Percentiles rank a stretch among this genome's conserved stretches.
Evolutionary conservation across 805 yeast species (phyloP).

Genomic region (Metschnikowia gelsemii): DNA sequence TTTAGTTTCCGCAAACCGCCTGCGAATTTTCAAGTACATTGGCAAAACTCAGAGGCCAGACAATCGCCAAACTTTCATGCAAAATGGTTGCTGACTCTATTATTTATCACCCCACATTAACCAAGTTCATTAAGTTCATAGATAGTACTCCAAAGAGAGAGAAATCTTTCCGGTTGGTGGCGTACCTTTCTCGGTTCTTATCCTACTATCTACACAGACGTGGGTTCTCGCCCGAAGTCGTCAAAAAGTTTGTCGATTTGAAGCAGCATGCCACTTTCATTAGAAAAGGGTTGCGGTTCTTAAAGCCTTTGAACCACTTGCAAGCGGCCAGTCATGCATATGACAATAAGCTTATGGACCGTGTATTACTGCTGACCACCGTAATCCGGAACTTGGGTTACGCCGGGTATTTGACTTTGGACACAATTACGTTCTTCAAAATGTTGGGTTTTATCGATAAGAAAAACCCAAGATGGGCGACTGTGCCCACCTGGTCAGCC

Average conservation of each 20-base stretch:
- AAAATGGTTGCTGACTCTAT: constrained; percentile 66
- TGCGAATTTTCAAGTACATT: too few species aligned
- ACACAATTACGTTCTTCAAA: constrained; percentile 61
- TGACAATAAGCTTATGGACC: constrained; percentile 70
- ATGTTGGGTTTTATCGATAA: constrained; percentile 54
- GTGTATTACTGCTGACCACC: constrained; percentile 51
- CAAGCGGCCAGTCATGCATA: constrained; percentile 65
- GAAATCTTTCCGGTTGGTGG: constrained; percentile 73
- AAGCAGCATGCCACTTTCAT: constrained; percentile 64
- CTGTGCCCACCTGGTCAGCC: constrained; percentile 56
- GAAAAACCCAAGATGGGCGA: constrained; percentile 45
- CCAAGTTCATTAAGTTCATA: constrained; percentile 59
- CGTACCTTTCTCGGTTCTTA: constrained; percentile 75
- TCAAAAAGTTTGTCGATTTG: constrained; percentile 52
- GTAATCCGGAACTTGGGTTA: constrained; percentile 59
- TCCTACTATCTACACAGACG: constrained; percentile 57
- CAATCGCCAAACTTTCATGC: too few species aligned
- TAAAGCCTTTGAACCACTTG: constrained; percentile 75
- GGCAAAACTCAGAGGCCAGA: too few species aligned
- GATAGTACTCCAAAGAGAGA: constrained; percentile 76
- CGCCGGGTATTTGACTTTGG: constrained; percentile 62
- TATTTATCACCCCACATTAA: constrained; percentile 70
- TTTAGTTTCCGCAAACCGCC: too few species aligned
- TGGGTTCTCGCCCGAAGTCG: constrained; percentile 50
- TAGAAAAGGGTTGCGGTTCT: constrained; percentile 80